Evolutionary conservation across 257 asterid species (phyloP), one percentile per base, ranked within the genome.

Genomic region (Gynochthodes officinalis): DNA sequence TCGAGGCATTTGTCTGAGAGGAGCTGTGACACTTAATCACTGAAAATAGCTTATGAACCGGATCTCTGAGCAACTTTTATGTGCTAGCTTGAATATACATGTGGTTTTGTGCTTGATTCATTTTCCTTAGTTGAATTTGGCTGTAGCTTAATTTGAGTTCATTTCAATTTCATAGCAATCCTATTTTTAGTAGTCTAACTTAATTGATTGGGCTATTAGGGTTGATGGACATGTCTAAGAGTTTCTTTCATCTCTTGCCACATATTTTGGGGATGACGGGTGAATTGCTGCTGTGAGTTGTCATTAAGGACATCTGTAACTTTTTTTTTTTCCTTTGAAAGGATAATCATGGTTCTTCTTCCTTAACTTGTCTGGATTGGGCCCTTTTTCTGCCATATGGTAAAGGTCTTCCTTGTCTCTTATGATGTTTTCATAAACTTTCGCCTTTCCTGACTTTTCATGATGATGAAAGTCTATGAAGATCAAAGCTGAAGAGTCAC

Each of bases 1-100:
- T n/a, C n/a, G n/a, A n/a, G n/a, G n/a, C n/a, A n/a, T n/a, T n/a
- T 73, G 77, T 64, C 77, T 73, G 77, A 73, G 77, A 52, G 71
- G 65, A 52, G 37, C 44, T 1, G 13, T 39, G 19, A 32, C 43
- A 25, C n/a, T 0, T 60, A 30, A 60, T 33, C 0, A 32, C 65
- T 16, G 6, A 32, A 33, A 5, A 0, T 3, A 7, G 63, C 18
- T 28, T 12, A 8, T 11, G 14, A 58, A 58, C 40, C 15, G 2
- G 3, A 8, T 35, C 8, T 19, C 40, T 28, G 30, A 30, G 64
- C 40, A 28, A 37, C 3, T 19, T 2, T 28, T 28, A n/a, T 28
- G 19, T 28, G n/a, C 8, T 28, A 28, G 39, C 30, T 58, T 21
- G 1, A 28, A 14, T 27, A 27, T 15, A 9, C 0, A 28, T 12